phyloP scores from a whole-genome alignment of 2,329 filamentous ascomycete species.

The Sclerotinia glacialis region DNA sequence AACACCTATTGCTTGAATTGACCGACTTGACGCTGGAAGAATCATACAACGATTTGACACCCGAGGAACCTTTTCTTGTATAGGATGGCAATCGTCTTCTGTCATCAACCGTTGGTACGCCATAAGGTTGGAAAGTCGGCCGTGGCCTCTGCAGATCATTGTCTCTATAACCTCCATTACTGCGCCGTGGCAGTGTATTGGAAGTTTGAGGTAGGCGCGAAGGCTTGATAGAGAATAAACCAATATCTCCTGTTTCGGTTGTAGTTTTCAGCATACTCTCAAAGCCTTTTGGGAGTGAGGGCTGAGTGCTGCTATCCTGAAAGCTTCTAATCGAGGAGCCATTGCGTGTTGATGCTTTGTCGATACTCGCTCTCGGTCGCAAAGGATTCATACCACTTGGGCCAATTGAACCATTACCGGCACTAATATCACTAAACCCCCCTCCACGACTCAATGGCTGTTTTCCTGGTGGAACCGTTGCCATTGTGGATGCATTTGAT shows the following conservation, averaged over 20 bases:
- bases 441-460: slow-evolving; percentile 19
- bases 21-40: slow-evolving; percentile 49
- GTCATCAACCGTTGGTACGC: slow-evolving; percentile 42
- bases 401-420: not conserved
- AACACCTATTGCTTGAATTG: slow-evolving; percentile 39
- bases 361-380: slow-evolving; percentile 27
- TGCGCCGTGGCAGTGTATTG: slow-evolving; percentile 31
- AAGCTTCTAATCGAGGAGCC: slow-evolving; percentile 45
- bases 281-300: slow-evolving; percentile 52
- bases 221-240: slow-evolving; percentile 55
- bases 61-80: slow-evolving; percentile 49
- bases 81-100: slow-evolving; percentile 48
- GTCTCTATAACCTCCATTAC: slow-evolving; percentile 25
- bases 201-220: slow-evolving; percentile 35
- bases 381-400: slow-evolving; percentile 19
- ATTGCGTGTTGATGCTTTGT: slow-evolving; percentile 24
- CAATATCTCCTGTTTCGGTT: slow-evolving; percentile 64
- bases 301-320: slow-evolving; percentile 41
- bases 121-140: slow-evolving; percentile 32
- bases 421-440: slow-evolving; percentile 4
- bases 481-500: slow-evolving; percentile 31
- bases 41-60: slow-evolving; percentile 56
- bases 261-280: slow-evolving; percentile 65
- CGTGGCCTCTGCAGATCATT: slow-evolving; percentile 27
- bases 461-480: slow-evolving; percentile 24